Evolutionary conservation across 345 rosid genomes (phyloP), one percentile per base, ranked within the genome.

Genomic region (Citrus maxima): DNA sequence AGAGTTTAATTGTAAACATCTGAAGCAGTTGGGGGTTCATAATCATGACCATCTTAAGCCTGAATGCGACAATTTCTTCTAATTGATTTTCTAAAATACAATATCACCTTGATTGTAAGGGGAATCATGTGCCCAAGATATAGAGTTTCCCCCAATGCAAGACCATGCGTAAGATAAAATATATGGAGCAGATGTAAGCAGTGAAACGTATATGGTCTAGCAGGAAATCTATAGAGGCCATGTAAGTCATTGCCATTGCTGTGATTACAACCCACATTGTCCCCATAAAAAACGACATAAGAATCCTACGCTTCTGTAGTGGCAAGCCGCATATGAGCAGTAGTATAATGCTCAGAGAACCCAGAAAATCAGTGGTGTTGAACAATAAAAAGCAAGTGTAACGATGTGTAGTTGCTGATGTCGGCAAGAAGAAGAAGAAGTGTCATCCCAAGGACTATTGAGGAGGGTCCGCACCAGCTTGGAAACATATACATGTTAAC

Each of bases 241-340:
- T 21, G 49, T 66, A 79, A 6, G 70, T 74, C 24, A 1, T 2
- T 0, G 54, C 28, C 3, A 38, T 37, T 35, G 58, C 70, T 0
- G 72, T 51, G 6, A 81, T 40, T 2, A 80, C 80, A 24, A 76
- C 32, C 86, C 85, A 84, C 82, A 85, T 58, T 1, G 69, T 82
- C 42, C 71, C 30, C 30, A 28, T 28, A 28, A 28, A 28, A 0
- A 28, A 28, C 82, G 79, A 77, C 84, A 77, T 78, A 58, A 72
- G 81, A 35, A 77, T 0, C 21, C 81, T 72, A 3, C 67, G 25
- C 71, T 19, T 46, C 24, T 74, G 2, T 18, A 1, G 56, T 21
- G 83, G 14, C 25, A 87, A 38, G 3, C 86, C 84, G 21, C 87
- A 66, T 6, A 84, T 75, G 65, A 82, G 65, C 0, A 80, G 42